These are phyloP conservation scores for Paxillus ammoniavirescens DNA, from an alignment of 768 basidiomycete species.

Conservation along the genomic window DNA sequence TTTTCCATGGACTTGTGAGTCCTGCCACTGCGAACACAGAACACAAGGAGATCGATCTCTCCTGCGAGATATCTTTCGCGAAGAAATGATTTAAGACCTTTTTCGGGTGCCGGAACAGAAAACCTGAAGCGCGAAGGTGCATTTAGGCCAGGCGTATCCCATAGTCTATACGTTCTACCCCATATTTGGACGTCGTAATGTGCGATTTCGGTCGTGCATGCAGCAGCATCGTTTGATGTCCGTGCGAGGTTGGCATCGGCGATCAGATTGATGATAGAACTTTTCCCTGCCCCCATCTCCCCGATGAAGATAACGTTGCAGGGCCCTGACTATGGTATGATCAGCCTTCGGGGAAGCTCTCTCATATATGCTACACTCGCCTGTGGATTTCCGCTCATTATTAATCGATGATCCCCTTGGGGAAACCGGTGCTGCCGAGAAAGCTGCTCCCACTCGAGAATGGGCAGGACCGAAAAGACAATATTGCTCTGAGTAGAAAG, in stretches of 20 bases:
- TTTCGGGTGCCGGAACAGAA: not conserved
- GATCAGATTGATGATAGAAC: constrained; percentile 43
- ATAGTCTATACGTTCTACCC: constrained; percentile 19
- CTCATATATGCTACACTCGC: too few relatives aligned
- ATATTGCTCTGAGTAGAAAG: too few relatives aligned
- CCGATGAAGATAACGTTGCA: constrained; percentile 38
- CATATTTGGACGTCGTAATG: constrained; percentile 23
- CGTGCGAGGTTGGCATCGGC: constrained; percentile 17
- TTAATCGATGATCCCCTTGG: too few relatives aligned
- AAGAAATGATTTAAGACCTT: constrained; percentile 31
- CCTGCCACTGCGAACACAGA: constrained; percentile 21
- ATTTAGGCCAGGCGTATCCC: constrained; percentile 35
- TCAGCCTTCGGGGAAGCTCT: not conserved
- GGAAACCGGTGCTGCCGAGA: too few relatives aligned
- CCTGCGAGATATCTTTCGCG: constrained; percentile 17
- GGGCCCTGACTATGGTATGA: constrained; percentile 5
- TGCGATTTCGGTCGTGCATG: constrained; percentile 30
- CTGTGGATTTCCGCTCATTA: too few relatives aligned
- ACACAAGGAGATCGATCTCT: constrained; percentile 24
- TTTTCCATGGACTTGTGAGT: constrained; percentile 8
- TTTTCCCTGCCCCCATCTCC: constrained; percentile 36
- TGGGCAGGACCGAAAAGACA: too few relatives aligned
- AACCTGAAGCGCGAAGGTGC: constrained; percentile 10
- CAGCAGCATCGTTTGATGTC: constrained; percentile 26
- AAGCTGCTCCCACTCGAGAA: too few relatives aligned